Percentiles rank a stretch among this genome's conserved stretches.
These are phyloP conservation scores for Trichoderma sp. DNA, from an alignment of 2,329 filamentous ascomycete species.

Conservation along the genomic window DNA sequence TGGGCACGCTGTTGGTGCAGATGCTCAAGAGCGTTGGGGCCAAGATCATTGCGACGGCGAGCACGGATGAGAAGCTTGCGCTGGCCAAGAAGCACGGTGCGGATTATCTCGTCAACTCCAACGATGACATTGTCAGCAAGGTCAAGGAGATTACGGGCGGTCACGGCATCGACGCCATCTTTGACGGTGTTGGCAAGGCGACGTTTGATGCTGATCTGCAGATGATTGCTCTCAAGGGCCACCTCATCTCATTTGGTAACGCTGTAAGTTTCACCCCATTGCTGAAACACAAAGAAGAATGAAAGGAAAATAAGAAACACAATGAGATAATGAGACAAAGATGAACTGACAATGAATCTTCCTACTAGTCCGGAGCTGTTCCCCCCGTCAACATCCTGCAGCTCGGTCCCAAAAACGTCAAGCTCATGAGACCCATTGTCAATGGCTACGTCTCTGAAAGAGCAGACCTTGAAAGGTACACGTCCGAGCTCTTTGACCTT, in stretches of 20 bases:
- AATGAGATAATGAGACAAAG: background rate
- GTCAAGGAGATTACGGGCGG: slow-evolving; percentile 70
- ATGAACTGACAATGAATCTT: background rate
- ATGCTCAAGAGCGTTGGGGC: slow-evolving; percentile 71
- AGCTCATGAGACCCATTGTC: slow-evolving; percentile 71
- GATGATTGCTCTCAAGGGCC: slow-evolving; percentile 73
- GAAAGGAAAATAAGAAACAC: background rate
- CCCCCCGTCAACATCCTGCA: slow-evolving; percentile 59
- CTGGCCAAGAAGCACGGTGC: slow-evolving; percentile 70
- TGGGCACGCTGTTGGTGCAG: slow-evolving; percentile 73
- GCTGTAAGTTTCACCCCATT: slow-evolving; percentile 49
- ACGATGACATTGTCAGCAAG: slow-evolving; percentile 55
- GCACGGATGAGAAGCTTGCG: slow-evolving; percentile 68
- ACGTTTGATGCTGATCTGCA: slow-evolving; percentile 81
- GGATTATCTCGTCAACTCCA: slow-evolving; percentile 68
- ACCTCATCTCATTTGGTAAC: slow-evolving; percentile 77
- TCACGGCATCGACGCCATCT: slow-evolving; percentile 72
- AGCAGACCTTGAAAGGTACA: slow-evolving; percentile 70
- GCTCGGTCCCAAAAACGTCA: slow-evolving; percentile 72
- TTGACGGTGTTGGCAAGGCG: slow-evolving; percentile 80
- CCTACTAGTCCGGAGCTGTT: slow-evolving; percentile 61
- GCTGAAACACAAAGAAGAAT: background rate
- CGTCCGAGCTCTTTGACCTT: slow-evolving; percentile 69
- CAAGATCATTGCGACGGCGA: slow-evolving; percentile 75
- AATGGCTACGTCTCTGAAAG: slow-evolving; percentile 67